Evolutionary conservation across 2,329 filamentous ascomycete species (phyloP).

Genomic region (Botrytis medusae): DNA sequence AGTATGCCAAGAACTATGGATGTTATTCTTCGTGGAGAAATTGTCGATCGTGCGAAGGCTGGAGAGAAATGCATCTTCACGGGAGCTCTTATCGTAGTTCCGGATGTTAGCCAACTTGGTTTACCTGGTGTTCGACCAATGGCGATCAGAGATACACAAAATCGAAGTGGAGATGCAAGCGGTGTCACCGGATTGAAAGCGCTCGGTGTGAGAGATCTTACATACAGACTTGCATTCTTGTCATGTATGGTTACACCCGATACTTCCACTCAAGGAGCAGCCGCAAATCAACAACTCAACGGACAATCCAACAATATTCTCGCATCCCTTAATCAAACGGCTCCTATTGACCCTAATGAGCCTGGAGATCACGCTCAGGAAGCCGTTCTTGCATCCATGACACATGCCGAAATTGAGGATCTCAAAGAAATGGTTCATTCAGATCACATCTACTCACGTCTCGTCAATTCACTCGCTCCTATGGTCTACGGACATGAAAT

Average conservation of each 20-base stretch:
- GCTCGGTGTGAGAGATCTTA: conserved; percentile 90
- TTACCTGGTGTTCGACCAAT: conserved; percentile 83
- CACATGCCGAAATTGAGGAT: conserved; percentile 84
- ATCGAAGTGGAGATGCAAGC: conserved; percentile 73
- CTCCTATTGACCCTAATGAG: conserved; percentile 64
- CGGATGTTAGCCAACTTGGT: conserved; percentile 91
- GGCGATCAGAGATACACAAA: conserved; percentile 78
- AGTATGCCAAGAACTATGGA: conserved; percentile 99
- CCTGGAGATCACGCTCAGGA: conserved; percentile 84
- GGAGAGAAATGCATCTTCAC: conserved; percentile 99
- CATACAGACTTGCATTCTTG: conserved; percentile 94
- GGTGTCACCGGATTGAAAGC: conserved; percentile 88
- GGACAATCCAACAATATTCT: conserved; percentile 83
- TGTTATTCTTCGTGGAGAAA: conserved; percentile 92
- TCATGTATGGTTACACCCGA: conserved; percentile 95
- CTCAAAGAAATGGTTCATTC: conserved; percentile 91
- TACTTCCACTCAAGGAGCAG: conserved; percentile 74
- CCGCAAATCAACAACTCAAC: conserved; percentile 64
- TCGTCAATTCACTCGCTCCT: conserved; percentile 91
- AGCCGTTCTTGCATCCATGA: conserved; percentile 82
- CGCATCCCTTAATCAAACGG: conserved; percentile 74
- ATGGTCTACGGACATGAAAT: conserved; percentile 98
- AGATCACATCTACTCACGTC: conserved; percentile 88
- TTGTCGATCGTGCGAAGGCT: conserved; percentile 95
- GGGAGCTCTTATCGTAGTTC: conserved; percentile 91